Evolutionary conservation across 495 filamentous ascomycete species (phyloP).

Genomic region (Staphylotrichum longicolle): DNA sequence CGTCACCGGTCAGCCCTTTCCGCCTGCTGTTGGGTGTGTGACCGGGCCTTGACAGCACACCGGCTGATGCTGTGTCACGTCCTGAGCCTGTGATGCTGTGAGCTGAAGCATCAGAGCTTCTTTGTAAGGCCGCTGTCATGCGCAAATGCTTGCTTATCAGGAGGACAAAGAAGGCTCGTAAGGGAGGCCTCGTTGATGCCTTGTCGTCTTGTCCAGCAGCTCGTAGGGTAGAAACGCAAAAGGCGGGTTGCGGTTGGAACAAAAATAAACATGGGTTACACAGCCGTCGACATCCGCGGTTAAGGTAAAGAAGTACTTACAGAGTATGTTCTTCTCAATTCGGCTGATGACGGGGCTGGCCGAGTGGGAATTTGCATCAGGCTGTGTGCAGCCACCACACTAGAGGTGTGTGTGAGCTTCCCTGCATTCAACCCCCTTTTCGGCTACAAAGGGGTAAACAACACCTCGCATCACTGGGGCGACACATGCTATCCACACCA

Average conservation of each 20-base stretch:
- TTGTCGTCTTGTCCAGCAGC: background rate
- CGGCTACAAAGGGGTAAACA: too few species aligned
- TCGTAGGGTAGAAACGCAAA: slow-evolving; percentile 2
- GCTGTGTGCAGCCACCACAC: too few species aligned
- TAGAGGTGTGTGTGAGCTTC: too few species aligned
- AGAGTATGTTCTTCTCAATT: too few species aligned
- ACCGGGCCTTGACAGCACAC: background rate
- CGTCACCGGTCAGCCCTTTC: background rate
- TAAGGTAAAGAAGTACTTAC: background rate
- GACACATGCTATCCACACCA: too few species aligned
- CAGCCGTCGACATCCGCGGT: slow-evolving; percentile 1
- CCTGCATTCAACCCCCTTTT: too few species aligned
- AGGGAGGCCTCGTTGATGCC: background rate
- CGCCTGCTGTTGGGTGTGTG: background rate
- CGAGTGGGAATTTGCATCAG: too few species aligned
- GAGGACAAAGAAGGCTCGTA: background rate
- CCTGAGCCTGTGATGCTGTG: background rate
- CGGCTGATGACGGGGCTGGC: too few species aligned
- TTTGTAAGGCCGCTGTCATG: too few species aligned
- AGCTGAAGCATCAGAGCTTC: too few species aligned
- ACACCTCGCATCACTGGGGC: too few species aligned
- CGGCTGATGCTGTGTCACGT: slow-evolving; percentile 10
- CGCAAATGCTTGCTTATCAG: background rate
- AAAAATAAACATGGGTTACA: background rate
- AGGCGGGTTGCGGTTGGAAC: background rate